Base-by-base conservation (phyloP, 148 eudicot genomes). In the Nyssa sinensis region DNA sequence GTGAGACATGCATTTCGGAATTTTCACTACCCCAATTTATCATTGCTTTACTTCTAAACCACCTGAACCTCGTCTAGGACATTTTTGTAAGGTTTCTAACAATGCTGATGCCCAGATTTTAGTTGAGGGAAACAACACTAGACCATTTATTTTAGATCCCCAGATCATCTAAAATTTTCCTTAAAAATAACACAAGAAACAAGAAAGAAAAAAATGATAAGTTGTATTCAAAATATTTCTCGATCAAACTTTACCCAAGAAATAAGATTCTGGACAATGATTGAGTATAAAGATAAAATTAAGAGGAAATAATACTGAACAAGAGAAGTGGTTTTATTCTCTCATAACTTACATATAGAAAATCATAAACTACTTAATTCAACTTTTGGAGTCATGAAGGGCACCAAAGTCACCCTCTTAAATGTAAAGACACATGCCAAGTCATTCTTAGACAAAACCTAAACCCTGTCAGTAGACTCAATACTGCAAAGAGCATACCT, bases 401-500 rank as follows among this genome's bases (percentile, higher is more conserved):
- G 19, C 21, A 17, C 59, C 59, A 21, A 21, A n/a, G 59, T 55
- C 24, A 5, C 21, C 23, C 59, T 19, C 21, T 3, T 55, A n/a
- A 55, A 21, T 21, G 59, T 55, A 44, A 44, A 39, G 16, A 55
- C 17, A 17, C 59, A 55, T 55, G 64, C 11, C 64, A 71, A 33
- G 6, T 17, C 39, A 70, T 30, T 17, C 19, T 4, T 55, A 29
- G 25, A 34, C 16, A 75, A 62, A 58, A 33, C 28, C 66, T 12
- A 70, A 55, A 13, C 8, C 33, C 7, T 39, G 27, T 49, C 49
- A 62, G 14, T 5, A 30, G n/a, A 62, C 34, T 16, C 13, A 62
- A 23, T 73, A 27, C 24, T 30, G 62, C 13, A 58, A 84, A 69
- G 62, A 11, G 64, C 79, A 67, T 79, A 93, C 99, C 93, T 93